These are phyloP conservation scores for Nicotiana obtusifolia DNA, from an alignment of 257 asterid species.

Conservation along the genomic window DNA sequence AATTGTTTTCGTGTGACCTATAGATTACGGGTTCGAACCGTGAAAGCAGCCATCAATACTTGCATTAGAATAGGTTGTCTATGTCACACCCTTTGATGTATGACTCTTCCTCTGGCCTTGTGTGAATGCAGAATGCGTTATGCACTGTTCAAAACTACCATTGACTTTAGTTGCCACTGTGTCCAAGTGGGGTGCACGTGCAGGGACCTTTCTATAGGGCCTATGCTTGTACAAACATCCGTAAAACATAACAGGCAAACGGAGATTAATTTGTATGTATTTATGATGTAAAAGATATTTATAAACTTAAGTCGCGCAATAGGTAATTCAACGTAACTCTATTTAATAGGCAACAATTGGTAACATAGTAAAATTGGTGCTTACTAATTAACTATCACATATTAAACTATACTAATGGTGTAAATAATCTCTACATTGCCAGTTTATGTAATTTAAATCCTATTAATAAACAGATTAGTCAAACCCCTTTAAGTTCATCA, in stretches of 20 bases:
- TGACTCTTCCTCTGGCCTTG: no score
- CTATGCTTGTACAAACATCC: neutral
- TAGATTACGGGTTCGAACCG: no score
- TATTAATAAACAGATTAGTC: neutral
- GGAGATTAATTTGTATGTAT: neutral
- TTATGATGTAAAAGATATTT: neutral
- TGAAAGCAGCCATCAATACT: no score
- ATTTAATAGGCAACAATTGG: neutral
- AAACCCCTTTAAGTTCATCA: neutral
- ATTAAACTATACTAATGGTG: neutral
- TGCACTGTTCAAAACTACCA: no score
- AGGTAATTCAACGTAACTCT: neutral
- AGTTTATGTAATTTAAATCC: neutral
- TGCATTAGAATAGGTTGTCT: no score
- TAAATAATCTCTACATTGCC: neutral
- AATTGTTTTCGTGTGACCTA: no score
- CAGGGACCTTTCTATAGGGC: neutral
- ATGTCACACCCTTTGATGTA: no score
- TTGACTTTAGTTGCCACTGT: no score
- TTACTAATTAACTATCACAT: neutral
- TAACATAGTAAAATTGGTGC: neutral
- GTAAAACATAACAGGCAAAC: neutral
- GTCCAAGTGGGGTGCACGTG: no score
- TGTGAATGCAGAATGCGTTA: no score
- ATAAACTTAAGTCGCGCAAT: neutral